These are phyloP conservation scores for Blastobotrys peoriensis DNA, from an alignment of 805 yeast genomes.

Conservation along the genomic window DNA sequence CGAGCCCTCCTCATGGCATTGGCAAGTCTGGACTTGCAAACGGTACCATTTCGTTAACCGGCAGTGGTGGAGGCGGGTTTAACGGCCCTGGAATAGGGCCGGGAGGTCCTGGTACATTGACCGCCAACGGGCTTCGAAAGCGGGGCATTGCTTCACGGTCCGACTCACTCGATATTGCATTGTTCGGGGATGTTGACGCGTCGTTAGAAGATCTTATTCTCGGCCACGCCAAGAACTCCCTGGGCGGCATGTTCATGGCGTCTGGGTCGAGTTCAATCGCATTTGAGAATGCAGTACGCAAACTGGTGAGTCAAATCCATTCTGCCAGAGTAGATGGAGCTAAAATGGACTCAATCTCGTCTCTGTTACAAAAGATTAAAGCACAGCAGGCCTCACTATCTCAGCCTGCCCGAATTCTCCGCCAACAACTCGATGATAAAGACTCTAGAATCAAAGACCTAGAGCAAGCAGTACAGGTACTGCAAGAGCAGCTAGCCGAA, in stretches of 20 bases:
- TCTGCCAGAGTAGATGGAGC: constrained; percentile 30
- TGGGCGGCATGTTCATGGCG: constrained; percentile 31
- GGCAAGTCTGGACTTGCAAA: constrained; percentile 3
- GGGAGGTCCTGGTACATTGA: constrained; percentile 2
- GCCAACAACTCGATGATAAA: constrained; percentile 13
- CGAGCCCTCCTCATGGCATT: constrained; percentile 2
- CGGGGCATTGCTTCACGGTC: constrained; percentile 6
- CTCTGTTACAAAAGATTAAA: constrained; percentile 26
- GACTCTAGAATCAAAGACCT: constrained; percentile 15
- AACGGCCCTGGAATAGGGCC: neutral
- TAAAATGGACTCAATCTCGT: constrained; percentile 26
- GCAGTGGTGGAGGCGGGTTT: neutral
- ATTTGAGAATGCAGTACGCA: constrained; percentile 31
- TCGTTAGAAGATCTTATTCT: constrained; percentile 31
- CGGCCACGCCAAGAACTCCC: constrained; percentile 29
- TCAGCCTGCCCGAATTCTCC: constrained; percentile 2
- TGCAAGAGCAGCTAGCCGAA: neutral
- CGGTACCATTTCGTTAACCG: neutral
- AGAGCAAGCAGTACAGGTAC: constrained; percentile 10
- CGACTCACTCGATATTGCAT: constrained; percentile 26
- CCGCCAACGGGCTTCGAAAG: neutral
- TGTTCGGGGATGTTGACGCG: constrained; percentile 31
- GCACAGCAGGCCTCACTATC: constrained; percentile 19
- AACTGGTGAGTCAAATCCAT: constrained; percentile 30
- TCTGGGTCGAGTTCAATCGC: constrained; percentile 25